These are phyloP conservation scores for Westerdykella aurantiaca DNA, from an alignment of 2,329 filamentous ascomycete genomes.

Conservation along the genomic window DNA sequence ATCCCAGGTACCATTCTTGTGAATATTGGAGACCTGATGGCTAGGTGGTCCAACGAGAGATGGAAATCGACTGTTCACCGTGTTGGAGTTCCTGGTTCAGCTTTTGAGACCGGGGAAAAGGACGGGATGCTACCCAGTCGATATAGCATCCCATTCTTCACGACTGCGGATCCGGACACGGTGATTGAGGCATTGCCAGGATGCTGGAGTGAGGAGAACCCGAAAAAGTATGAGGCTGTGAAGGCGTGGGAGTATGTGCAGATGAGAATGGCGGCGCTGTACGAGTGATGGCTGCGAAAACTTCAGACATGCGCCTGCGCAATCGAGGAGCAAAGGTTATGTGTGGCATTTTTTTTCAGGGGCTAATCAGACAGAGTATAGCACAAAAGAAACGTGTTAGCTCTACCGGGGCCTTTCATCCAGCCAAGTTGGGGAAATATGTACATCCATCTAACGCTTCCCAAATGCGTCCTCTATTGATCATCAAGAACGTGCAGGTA, in stretches of 20 bases:
- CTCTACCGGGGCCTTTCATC: too few species aligned
- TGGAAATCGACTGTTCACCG: constrained; percentile 38
- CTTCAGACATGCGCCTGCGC: too few species aligned
- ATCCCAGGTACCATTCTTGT: constrained; percentile 33
- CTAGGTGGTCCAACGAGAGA: constrained; percentile 35
- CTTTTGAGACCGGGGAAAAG: constrained; percentile 4
- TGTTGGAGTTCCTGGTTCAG: constrained; percentile 27
- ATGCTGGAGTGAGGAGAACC: constrained; percentile 24
- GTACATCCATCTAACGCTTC: too few species aligned
- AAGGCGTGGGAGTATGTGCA: constrained; percentile 34
- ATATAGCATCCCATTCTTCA: constrained; percentile 41
- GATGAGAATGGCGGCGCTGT: constrained; percentile 25
- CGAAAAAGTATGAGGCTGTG: constrained; percentile 38
- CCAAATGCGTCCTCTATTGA: constrained; percentile 20
- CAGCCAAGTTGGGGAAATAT: too few species aligned
- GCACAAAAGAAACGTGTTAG: too few species aligned
- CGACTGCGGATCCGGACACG: constrained; percentile 34
- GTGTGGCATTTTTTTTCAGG: too few species aligned
- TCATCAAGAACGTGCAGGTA: constrained; percentile 72
- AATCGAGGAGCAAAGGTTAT: too few species aligned
- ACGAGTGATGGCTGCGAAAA: constrained; percentile 3
- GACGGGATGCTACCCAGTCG: constrained; percentile 27
- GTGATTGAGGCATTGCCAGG: constrained; percentile 36
- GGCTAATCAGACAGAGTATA: too few species aligned
- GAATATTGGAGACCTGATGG: constrained; percentile 39